Percentiles rank a stretch among this genome's conserved stretches.
phyloP scores from a whole-genome alignment of 2,329 filamentous ascomycete species.

The Apiospora malaysiana region DNA sequence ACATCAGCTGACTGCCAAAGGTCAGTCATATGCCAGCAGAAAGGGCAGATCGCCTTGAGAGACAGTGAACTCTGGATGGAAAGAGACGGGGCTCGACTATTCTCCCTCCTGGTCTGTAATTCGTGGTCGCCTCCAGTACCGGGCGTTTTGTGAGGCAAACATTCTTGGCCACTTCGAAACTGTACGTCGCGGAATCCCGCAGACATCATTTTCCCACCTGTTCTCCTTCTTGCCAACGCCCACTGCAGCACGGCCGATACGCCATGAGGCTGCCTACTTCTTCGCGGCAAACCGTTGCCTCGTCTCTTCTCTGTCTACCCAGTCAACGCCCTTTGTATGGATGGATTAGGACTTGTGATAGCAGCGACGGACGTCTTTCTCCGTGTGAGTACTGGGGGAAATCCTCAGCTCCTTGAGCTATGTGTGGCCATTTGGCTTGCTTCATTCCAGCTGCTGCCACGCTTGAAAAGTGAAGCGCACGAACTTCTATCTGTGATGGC shows the following conservation, averaged over 20 bases:
- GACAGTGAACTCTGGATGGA: constrained; percentile 5
- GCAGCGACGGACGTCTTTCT: constrained; percentile 25
- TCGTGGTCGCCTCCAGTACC: constrained; percentile 46
- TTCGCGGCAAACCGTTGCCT: constrained; percentile 29
- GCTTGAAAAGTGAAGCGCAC: constrained; percentile 32
- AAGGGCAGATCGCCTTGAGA: constrained; percentile 38
- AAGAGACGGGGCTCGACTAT: constrained; percentile 44
- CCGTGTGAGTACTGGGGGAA: constrained; percentile 28
- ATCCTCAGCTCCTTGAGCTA: not conserved
- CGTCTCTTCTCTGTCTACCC: constrained; percentile 27
- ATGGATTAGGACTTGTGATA: constrained; percentile 33
- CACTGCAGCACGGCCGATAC: constrained; percentile 33
- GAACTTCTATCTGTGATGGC: constrained; percentile 34
- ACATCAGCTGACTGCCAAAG: constrained; percentile 5
- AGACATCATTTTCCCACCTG: constrained; percentile 33
- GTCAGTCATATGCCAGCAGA: constrained; percentile 35
- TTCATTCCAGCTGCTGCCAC: constrained; percentile 30
- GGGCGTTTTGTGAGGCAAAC: constrained; percentile 49
- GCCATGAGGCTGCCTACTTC: constrained; percentile 35
- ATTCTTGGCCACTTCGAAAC: constrained; percentile 49
- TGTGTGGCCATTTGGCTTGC: constrained; percentile 20
- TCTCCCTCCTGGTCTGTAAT: constrained; percentile 40
- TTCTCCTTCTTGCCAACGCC: constrained; percentile 34
- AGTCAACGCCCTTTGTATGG: constrained; percentile 31
- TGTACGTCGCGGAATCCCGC: constrained; percentile 45